Evolutionary conservation across 768 basidiomycete genomes (phyloP).

Genomic region (Mycena vulgaris): DNA sequence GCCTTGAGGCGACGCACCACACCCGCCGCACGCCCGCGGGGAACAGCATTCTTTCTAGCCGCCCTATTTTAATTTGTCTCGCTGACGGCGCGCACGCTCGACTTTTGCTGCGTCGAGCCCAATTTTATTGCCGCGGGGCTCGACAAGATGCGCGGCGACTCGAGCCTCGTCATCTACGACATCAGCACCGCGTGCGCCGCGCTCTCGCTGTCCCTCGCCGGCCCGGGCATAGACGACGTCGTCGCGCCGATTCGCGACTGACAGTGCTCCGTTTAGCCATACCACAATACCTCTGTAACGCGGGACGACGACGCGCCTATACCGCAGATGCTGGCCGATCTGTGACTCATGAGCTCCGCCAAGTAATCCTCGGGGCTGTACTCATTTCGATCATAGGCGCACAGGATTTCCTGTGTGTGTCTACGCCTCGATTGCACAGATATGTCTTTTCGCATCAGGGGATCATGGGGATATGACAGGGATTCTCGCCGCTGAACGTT

Average conservation of each 20-base stretch:
- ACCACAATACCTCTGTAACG: constrained; percentile 70
- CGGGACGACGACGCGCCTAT: constrained; percentile 61
- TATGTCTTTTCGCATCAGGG: constrained; percentile 88
- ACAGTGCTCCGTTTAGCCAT: constrained; percentile 58
- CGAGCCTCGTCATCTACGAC: constrained; percentile 63
- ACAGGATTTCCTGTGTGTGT: constrained; percentile 68
- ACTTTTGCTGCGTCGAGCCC: constrained; percentile 77
- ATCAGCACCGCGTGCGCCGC: constrained; percentile 30
- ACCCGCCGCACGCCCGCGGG: constrained; percentile 55
- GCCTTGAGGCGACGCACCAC: constrained; percentile 75
- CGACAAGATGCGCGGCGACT: constrained; percentile 83
- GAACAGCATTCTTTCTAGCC: constrained; percentile 68
- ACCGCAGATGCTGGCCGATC: constrained; percentile 63
- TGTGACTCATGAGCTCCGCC: constrained; percentile 83
- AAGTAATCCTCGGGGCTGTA: background rate
- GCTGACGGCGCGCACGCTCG: constrained; percentile 75
- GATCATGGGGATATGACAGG: constrained; percentile 85
- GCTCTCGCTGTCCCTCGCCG: constrained; percentile 25
- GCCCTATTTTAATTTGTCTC: constrained; percentile 72
- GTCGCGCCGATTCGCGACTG: constrained; percentile 33
- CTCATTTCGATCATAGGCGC: constrained; percentile 63
- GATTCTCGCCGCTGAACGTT: constrained; percentile 61
- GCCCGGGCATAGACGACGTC: constrained; percentile 9
- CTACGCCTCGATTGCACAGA: constrained; percentile 73
- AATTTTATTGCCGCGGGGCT: constrained; percentile 86